Percentiles rank a stretch among this genome's conserved stretches.
Evolutionary conservation across 140 eudicot species (phyloP).

Genomic region (Senecio squalidus): DNA sequence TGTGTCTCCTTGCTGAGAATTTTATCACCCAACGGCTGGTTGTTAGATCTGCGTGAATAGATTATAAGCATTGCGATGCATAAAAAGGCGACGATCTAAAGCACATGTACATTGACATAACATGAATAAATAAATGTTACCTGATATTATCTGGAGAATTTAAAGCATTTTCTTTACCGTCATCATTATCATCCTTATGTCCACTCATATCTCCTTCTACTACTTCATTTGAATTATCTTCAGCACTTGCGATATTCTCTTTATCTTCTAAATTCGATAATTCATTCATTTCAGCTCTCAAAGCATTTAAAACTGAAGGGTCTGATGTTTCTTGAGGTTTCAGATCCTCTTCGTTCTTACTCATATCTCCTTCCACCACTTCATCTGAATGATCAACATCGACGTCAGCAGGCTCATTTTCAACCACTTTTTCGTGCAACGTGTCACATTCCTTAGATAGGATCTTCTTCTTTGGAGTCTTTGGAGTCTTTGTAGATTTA

Average conservation of each 20-base stretch:
- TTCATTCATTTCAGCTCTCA: constrained; percentile 14
- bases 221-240: constrained; percentile 10
- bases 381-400: constrained; percentile 19
- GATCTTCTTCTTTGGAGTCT: constrained; percentile 18
- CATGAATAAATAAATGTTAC: constrained; percentile 27
- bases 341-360: constrained; percentile 13
- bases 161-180: constrained; percentile 69
- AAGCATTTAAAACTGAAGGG: not conserved
- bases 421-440: constrained; percentile 7
- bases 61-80: not conserved
- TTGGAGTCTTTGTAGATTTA: constrained; percentile 11
- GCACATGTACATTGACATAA: not conserved
- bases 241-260: constrained; percentile 17
- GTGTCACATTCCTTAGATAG: not conserved
- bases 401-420: constrained; percentile 8
- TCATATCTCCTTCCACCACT: constrained; percentile 14
- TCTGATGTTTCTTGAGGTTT: constrained; percentile 15
- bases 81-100: not conserved
- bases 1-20: constrained; percentile 30
- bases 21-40: constrained; percentile 33
- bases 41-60: constrained; percentile 23
- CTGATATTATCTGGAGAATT: constrained; percentile 49
- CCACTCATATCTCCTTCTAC: constrained; percentile 16
- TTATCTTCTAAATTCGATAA: constrained; percentile 6
- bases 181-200: constrained; percentile 20